Evolutionary conservation across 177 flowering plant species (phyloP), one percentile per base, ranked within the genome.

Genomic region (Tripterygium wilfordii): DNA sequence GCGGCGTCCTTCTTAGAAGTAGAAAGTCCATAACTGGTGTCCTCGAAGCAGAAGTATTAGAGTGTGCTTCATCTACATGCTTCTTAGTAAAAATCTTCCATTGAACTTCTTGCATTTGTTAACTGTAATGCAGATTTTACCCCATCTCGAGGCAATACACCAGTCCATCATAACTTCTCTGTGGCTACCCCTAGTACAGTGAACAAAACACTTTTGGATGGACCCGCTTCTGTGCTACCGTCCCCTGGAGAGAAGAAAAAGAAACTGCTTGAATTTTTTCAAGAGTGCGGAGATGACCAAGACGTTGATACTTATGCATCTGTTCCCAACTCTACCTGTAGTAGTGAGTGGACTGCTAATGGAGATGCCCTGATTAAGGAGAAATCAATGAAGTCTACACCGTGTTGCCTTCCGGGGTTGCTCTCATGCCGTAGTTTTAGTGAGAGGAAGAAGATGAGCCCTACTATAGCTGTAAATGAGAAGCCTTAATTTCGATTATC

Each of bases 401-500:
- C 72, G 19, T 73, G 94, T 52, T 90, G 97, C 59, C 69, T 87
- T 38, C 96, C 96, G 0, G 62, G 85, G 50, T 57, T 87, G 58
- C 51, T 61, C 35, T 61, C 74, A 1, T 75, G 65, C 42, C 66
- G 71, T 7, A 72, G 85, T 62, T 78, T 64, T 28, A 59, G 30
- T 22, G 87, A 72, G 45, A 75, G 72, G 69, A 85, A 68, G 75
- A 84, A 66, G 77, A 54, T 40, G 50, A 62, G 45, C 47, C 57
- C 65, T 40, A 57, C 58, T 10, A 36, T 48, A 2, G 47, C 53
- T 18, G 65, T 49, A 42, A 18, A 47, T 58, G 61, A 38, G 16
- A 26, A 37, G 39, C 10, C 42, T 22, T 57, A 48, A 30, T 31
- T 10, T 24, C 14, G 18, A 21, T 2, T 10, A 12, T 3, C n/a